Conservation (phyloP, 768 basidiomycete species). For the Obba rivulosa region DNA sequence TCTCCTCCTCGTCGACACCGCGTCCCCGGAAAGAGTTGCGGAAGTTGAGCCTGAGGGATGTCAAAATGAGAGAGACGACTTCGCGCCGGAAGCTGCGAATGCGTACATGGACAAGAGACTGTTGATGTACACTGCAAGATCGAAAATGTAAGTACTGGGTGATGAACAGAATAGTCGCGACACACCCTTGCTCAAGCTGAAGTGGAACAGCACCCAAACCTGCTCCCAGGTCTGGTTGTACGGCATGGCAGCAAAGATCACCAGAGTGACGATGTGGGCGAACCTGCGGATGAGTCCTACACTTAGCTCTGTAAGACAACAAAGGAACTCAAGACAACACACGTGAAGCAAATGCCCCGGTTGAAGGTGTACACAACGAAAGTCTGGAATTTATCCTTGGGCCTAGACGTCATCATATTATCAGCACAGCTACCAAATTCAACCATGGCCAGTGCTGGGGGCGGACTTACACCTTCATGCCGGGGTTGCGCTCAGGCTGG, state of each 20-base stretch:
- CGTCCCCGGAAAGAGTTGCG: conserved; percentile 16
- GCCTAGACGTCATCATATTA: not conserved
- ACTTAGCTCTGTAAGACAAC: not conserved
- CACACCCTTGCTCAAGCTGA: conserved; percentile 15
- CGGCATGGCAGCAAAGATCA: conserved; percentile 8
- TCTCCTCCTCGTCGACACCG: conserved; percentile 19
- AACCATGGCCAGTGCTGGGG: not conserved
- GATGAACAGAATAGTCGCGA: not conserved
- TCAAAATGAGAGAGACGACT: not conserved
- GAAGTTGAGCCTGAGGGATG: conserved; percentile 14
- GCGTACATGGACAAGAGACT: conserved; percentile 16
- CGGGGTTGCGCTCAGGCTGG: conserved; percentile 8
- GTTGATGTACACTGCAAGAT: conserved; percentile 14
- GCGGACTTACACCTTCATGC: conserved; percentile 12
- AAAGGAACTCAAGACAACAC: not conserved
- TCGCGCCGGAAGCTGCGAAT: not conserved
- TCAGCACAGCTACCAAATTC: not conserved
- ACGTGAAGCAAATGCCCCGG: conserved; percentile 19
- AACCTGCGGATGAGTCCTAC: not conserved
- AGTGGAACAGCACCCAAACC: conserved; percentile 17
- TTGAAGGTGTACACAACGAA: conserved; percentile 14
- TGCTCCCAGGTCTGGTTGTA: conserved; percentile 1
- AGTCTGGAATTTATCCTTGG: conserved; percentile 10
- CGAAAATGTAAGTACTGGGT: not conserved
- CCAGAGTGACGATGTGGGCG: not conserved